phyloP scores from a whole-genome alignment of 176 grass and related monocot species.

The Rhynchospora breviuscula region DNA sequence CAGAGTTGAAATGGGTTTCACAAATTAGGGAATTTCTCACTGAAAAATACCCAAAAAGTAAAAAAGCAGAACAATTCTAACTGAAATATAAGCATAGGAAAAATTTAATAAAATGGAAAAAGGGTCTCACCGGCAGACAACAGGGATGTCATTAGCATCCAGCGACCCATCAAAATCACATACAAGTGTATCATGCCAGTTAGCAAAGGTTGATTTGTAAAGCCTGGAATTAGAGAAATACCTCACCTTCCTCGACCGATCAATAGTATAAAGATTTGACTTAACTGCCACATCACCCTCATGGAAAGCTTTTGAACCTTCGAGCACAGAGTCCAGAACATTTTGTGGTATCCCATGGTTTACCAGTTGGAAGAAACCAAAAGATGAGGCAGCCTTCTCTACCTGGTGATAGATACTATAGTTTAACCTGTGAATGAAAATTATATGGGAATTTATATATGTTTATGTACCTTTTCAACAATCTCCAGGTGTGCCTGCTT shows the following conservation, averaged over 20 bases:
- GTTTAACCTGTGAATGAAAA: neutral
- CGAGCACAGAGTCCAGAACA: neutral
- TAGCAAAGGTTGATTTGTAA: constrained; percentile 25
- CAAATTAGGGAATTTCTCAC: neutral
- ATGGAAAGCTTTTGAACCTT: constrained; percentile 22
- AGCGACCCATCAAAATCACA: constrained; percentile 25
- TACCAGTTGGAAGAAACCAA: constrained; percentile 22
- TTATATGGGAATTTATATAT: neutral
- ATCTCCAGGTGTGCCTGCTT: neutral
- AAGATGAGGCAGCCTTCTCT: constrained; percentile 20
- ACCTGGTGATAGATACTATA: constrained; percentile 3
- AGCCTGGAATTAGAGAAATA: constrained; percentile 24
- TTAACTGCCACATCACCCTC: constrained; percentile 17
- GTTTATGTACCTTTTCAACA: neutral
- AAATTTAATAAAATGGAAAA: neutral
- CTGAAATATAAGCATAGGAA: neutral
- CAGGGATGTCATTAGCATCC: constrained; percentile 15
- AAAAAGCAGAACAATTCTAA: neutral
- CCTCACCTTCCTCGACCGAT: constrained; percentile 16
- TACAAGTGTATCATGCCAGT: constrained; percentile 9
- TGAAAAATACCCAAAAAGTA: neutral
- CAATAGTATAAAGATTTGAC: constrained; percentile 22
- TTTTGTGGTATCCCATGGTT: constrained; percentile 19
- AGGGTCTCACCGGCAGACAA: neutral
- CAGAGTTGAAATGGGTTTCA: neutral